Evolutionary conservation across 306 rosid genomes (phyloP).

Genomic region (Abrus pulchellus): DNA sequence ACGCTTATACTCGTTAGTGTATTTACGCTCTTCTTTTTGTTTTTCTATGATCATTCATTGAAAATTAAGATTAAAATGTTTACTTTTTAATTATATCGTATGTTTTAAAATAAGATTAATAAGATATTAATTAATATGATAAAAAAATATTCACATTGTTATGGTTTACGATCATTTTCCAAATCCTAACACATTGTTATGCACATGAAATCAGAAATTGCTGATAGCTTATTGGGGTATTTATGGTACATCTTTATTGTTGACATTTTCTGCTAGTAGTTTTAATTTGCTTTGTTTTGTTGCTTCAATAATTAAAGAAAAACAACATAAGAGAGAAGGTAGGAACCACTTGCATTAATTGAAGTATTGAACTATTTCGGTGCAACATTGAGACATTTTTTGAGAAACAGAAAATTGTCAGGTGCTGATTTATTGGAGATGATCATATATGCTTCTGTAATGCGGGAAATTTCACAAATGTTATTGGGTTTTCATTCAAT

Average conservation of each 20-base stretch:
- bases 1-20: not conserved
- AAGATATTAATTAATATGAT: too few relatives aligned
- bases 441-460: not conserved
- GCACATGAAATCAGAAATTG: not conserved
- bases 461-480: not conserved
- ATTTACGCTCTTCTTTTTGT: not conserved
- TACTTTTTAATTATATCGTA: too few relatives aligned
- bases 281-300: not conserved
- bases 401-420: slow-evolving; percentile 1
- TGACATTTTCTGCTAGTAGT: not conserved
- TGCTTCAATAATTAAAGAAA: not conserved
- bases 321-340: not conserved
- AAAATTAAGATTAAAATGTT: not conserved
- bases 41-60: not conserved
- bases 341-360: not conserved
- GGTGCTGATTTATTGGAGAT: not conserved
- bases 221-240: not conserved
- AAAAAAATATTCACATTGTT: too few relatives aligned
- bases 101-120: too few relatives aligned
- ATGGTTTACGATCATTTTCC: not conserved
- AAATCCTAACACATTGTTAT: not conserved
- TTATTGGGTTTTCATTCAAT: not conserved
- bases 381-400: not conserved
- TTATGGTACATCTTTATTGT: not conserved
- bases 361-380: not conserved